Base-by-base conservation (phyloP, 129 eudicot species). In the Silybum marianum region DNA sequence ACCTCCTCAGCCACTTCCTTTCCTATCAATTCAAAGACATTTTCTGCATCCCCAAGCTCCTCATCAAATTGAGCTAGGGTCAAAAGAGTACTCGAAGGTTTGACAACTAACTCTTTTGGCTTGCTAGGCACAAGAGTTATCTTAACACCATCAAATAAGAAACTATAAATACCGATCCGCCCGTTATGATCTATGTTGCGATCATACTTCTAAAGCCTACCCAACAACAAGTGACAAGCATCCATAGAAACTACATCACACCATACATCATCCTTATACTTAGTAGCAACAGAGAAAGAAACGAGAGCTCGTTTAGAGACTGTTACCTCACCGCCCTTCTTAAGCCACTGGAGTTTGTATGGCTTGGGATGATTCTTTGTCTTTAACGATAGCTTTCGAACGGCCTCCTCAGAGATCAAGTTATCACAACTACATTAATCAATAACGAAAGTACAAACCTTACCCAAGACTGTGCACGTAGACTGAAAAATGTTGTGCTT, bases 401-500 rank as follows among this genome's bases (percentile, higher is more conserved):
- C 26, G 2, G 79, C 24, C 46, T 54, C 46, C 4, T 32, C n/a
- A 23, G 79, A 48, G 1, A 75, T 11, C 1, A 77, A 13, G 24
- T 65, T 77, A 65, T 77, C 73, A 30, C 51, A 76, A 6, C 80
- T 58, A 0, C 48, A 30, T 1, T 69, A 28, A 1, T 54, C 48
- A 26, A 77, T 32, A 28, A 62, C 72, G 6, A 77, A 77, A 6
- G 36, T 62, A 10, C 72, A 76, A n/a, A 76, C 72, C 71, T 76
- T n/a, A n/a, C n/a, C n/a, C n/a, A n/a, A n/a, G n/a, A n/a, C n/a
- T n/a, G n/a, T n/a, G n/a, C n/a, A n/a, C n/a, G n/a, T n/a, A n/a
- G n/a, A n/a, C n/a, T n/a, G n/a, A n/a, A n/a, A n/a, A n/a, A n/a
- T n/a, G n/a, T n/a, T n/a, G n/a, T n/a, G n/a, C n/a, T n/a, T n/a